Evolutionary conservation across 805 yeast species (phyloP), one percentile per base, ranked within the genome.

Genomic region (Saccharomycopsis malanga): DNA sequence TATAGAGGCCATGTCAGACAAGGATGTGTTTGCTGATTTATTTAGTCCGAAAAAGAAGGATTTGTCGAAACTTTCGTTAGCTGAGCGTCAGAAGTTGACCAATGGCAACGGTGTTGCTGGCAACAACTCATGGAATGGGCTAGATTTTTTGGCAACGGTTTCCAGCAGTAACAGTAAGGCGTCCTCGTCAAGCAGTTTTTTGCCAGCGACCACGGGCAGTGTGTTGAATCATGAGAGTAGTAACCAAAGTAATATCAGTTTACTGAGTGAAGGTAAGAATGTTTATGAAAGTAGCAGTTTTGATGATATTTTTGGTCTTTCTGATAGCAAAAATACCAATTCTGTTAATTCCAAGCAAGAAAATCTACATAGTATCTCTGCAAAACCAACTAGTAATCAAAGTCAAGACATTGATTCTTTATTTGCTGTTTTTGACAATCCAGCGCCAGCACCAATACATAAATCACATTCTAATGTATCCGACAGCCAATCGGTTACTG

Each of bases 351-450:
- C 20, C 6, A 12, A 5, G 5, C 17, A 12, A 2, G 4, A 23
- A 15, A 9, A 22, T 4, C 18, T 30, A 5, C 18, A 12, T n/a
- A 41, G 20, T 9, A 22, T 15, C 24, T 4, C 18, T 9, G 32
- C 32, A 10, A 22, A 20, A 15, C 20, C 14, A 2, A 15, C 22
- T 3, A 4, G 29, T 7, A 45, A 49, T 34, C 22, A 52, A 2
- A 46, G 37, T 32, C 58, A 56, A 27, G 57, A 60, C 14, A 20
- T 63, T 14, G 67, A 62, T 38, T 62, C 59, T 34, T 55, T 63
- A 10, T 62, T 63, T 44, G 58, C 67, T 1, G 64, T 61, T 2
- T 62, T 63, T 41, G 62, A 63, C 46, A 48, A 48, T 24, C 46
- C 56, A 24, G 53, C 56, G 14, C 24, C 42, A 12, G 5, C 25